Evolutionary conservation across 768 basidiomycete species (phyloP), one percentile per base, ranked within the genome.

Genomic region (Amanita polypyramis): DNA sequence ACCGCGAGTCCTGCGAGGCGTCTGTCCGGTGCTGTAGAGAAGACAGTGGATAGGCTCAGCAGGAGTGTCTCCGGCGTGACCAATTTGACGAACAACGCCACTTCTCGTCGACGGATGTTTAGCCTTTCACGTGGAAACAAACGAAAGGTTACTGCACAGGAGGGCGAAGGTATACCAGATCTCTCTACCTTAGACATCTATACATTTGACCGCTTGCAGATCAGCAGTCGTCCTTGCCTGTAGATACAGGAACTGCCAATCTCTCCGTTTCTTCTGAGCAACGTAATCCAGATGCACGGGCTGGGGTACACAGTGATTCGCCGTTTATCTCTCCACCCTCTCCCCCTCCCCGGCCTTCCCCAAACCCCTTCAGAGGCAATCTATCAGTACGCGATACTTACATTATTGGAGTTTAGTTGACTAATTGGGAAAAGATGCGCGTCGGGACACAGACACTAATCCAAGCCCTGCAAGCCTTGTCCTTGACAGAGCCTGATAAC

Each of bases 361-460:
- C 76, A 35, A 67, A 63, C 37, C 66, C 79, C 8, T 84, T 86
- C 55, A 73, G 75, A 34, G 84, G 81, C 11, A 74, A 79, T 54
- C 78, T 80, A 53, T 88, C 89, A 12, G 88, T 89, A 59, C 55
- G 80, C 66, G 45, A 35, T 52, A 14, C 12, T 43, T 39, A 49
- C 42, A 40, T 49, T 45, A 46, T 48, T 37, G 53, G 35, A 36
- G 50, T 45, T 29, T 46, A 45, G 47, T 32, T 48, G 34, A 37
- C 36, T 49, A 52, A 45, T 33, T 50, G 50, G 50, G 51, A 39
- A 32, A 58, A 92, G 89, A 85, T 92, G 80, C 82, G 86, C 34
- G 78, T 81, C 20, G 89, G 89, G 12, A 92, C 89, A 2, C 90
- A 92, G 60, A 86, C 89, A 2, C 76, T 92, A 43, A 91, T 92